Evolutionary conservation across 116 monocot genomes (phyloP), one percentile per base, ranked within the genome.

Genomic region (Papilionanthe hybrid): DNA sequence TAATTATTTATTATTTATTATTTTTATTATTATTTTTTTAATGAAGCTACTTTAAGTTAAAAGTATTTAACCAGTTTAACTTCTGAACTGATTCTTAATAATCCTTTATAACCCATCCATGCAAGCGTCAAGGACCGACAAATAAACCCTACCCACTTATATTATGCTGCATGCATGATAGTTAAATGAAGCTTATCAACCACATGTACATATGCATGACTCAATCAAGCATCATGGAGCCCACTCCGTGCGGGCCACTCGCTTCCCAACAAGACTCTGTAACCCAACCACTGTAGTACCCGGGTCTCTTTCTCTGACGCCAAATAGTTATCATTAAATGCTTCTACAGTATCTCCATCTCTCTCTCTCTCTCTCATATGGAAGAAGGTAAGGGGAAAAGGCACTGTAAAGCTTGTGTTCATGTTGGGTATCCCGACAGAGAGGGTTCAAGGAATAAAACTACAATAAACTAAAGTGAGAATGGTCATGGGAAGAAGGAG

Each of bases 361-460:
- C 69, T 69, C 37, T 69, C 69, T 9, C 45, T 45, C 45, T 69
- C 28, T 30, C 68, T 30, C 68, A 12, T 11, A 53, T 4, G 53
- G 32, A 32, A 30, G 68, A 68, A 30, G 69, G 25, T 25, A 63
- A 53, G 53, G 15, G 53, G 13, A 53, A 37, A 69, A 45, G 30
- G 69, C 28, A 13, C 37, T 12, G 28, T 5, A 69, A 28, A 30
- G 69, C 17, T 37, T 4, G 69, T 68, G 69, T 27, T 27, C 1
- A 69, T 32, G 69, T 32, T 10, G 69, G 69, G 30, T 63, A 1
- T 69, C 69, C 69, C 32, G 69, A 69, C 69, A 69, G 27, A 69
- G 69, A 69, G 69, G 69, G 69, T 69, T 69, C 69, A 69, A 69
- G 69, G 69, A 28, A 69, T 69, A 37, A 69, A 13, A 69, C 69